Percentiles rank a stretch among this genome's conserved stretches.
Conservation (phyloP, 768 basidiomycete species). For the Panellus pusillus region DNA sequence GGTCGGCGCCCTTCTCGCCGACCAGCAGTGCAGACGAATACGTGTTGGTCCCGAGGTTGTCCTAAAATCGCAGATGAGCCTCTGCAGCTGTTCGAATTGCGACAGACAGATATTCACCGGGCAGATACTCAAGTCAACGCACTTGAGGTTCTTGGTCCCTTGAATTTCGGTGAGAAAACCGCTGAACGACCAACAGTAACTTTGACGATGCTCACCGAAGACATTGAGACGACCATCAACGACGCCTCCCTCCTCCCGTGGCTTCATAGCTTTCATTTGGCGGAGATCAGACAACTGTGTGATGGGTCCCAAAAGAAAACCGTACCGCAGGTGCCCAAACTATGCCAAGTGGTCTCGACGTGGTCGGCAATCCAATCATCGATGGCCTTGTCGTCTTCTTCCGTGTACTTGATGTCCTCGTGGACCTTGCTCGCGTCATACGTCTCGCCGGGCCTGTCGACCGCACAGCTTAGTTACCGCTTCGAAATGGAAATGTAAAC, state of each 20-base stretch:
- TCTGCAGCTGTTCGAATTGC: too few relatives aligned
- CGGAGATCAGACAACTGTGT: too few relatives aligned
- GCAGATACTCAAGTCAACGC: constrained; percentile 69
- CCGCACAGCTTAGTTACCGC: background rate
- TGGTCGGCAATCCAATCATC: constrained; percentile 62
- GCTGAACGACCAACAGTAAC: background rate
- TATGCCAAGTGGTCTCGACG: constrained; percentile 80
- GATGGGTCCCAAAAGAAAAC: background rate
- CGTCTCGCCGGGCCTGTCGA: constrained; percentile 44
- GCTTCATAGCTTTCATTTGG: constrained; percentile 56
- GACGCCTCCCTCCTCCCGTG: constrained; percentile 63
- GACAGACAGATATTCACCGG: constrained; percentile 43
- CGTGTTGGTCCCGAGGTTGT: constrained; percentile 72
- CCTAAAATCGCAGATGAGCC: constrained; percentile 34
- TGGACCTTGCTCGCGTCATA: constrained; percentile 59
- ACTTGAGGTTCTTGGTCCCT: constrained; percentile 66
- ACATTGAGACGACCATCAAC: constrained; percentile 65
- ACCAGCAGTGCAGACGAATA: constrained; percentile 70
- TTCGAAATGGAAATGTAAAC: background rate
- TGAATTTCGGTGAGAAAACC: background rate
- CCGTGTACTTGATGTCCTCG: constrained; percentile 63
- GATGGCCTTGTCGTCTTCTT: constrained; percentile 71
- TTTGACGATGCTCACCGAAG: constrained; percentile 34
- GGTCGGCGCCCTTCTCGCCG: constrained; percentile 66
- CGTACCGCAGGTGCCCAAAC: constrained; percentile 52